phyloP scores from a whole-genome alignment of 2,329 filamentous ascomycete species.

The Byssoonygena ceratinophila region DNA sequence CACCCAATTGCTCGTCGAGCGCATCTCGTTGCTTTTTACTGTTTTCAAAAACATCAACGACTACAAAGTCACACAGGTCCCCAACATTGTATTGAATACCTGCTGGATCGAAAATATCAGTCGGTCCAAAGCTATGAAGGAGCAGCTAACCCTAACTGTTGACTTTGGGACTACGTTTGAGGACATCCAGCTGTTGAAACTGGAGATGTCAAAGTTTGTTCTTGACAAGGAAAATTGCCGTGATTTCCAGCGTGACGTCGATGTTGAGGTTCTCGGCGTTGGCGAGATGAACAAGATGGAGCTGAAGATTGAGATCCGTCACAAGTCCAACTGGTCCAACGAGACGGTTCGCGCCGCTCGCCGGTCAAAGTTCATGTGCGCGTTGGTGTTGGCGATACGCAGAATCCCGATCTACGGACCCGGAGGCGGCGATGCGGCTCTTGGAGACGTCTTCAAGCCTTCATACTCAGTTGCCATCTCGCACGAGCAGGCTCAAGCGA shows the following conservation, averaged over 20 bases:
- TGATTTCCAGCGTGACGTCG: slow-evolving; percentile 79
- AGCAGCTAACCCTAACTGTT: slow-evolving; percentile 67
- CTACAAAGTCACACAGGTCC: slow-evolving; percentile 69
- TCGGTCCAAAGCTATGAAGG: slow-evolving; percentile 83
- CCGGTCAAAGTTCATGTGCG: slow-evolving; percentile 94
- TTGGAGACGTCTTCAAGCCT: slow-evolving; percentile 58
- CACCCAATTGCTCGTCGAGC: slow-evolving; percentile 70
- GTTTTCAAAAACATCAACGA: slow-evolving; percentile 77
- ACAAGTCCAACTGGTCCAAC: slow-evolving; percentile 90
- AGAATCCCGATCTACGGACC: slow-evolving; percentile 78
- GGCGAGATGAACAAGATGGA: slow-evolving; percentile 80
- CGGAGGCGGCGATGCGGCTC: slow-evolving; percentile 56
- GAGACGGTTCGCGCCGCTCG: slow-evolving; percentile 69
- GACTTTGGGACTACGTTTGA: slow-evolving; percentile 81
- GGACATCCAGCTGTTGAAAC: slow-evolving; percentile 72
- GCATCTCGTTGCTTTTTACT: slow-evolving; percentile 87
- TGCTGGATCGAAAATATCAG: slow-evolving; percentile 94
- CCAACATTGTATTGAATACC: slow-evolving; percentile 84
- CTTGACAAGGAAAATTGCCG: slow-evolving; percentile 71
- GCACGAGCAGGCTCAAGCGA: slow-evolving; percentile 54
- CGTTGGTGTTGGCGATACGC: slow-evolving; percentile 71
- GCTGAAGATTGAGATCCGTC: slow-evolving; percentile 70
- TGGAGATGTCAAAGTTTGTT: slow-evolving; percentile 79
- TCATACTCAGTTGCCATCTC: slow-evolving; percentile 67
- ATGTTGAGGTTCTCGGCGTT: slow-evolving; percentile 66